Base-by-base conservation (phyloP, 768 basidiomycete species). In the Mycena olivaceomarginata region DNA sequence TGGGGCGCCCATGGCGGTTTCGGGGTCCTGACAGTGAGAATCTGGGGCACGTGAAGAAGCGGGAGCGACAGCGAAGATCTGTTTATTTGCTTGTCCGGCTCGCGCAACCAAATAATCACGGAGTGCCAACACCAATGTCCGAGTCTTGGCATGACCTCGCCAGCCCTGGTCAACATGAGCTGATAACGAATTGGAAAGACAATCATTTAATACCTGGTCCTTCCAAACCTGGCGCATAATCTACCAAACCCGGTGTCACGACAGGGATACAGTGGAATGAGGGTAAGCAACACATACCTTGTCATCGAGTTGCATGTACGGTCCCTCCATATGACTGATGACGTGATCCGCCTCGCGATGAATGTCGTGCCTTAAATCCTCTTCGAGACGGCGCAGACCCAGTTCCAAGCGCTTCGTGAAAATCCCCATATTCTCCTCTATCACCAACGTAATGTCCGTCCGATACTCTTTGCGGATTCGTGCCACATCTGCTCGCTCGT, bases 191-290 rank as follows among this genome's bases (percentile, higher is more conserved):
- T 51, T 37, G 9, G 67, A 37, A 48, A 13, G 8, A 59, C 57
- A 16, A 25, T 37, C 48, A 20, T 22, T 16, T 22, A 56, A 31
- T 40, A 59, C 73, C 73, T 74, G 73, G 53, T 74, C 73, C 41
- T 74, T 74, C 73, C 73, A 74, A 37, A 74, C 73, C 31, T 74
- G 72, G 20, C 62, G 46, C 63, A 74, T 57, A 51, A 74, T 74
- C 72, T 69, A 11, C 22, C 66, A 31, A 56, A 56, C 9, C n/a
- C n/a, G 22, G 53, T 22, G 53, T 56, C n/a, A 56, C 48, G 48
- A 22, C n/a, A 56, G 25, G 53, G n/a, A 39, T 4, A 18, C 46
- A 31, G 12, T 40, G 22, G 46, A 67, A 66, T 18, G 40, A 57
- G 57, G 25, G 13, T 11, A 56, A 37, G 18, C 41, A n/a, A 10